Conservation (phyloP, 306 rosid genomes). For the Trichosanthes truncata region DNA sequence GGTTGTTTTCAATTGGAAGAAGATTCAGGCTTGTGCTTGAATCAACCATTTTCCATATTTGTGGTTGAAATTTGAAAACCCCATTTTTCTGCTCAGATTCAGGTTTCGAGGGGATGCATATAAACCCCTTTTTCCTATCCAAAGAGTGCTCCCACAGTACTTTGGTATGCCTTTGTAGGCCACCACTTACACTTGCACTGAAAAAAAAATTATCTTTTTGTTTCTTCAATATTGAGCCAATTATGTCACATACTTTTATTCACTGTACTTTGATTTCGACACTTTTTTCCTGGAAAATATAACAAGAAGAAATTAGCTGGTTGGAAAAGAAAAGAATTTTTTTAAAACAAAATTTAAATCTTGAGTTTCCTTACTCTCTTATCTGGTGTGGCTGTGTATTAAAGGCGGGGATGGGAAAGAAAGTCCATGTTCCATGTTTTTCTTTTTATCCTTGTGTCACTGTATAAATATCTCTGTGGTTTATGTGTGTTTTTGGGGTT, state of each 20-base stretch:
- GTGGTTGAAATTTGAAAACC: neutral
- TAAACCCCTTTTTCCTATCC: neutral
- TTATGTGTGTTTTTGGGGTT: neutral
- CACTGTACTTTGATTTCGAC: neutral
- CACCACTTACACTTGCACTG: neutral
- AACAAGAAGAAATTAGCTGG: neutral
- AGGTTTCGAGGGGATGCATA: constrained; percentile 6
- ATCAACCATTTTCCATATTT: neutral
- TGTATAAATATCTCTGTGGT: neutral
- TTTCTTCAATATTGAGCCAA: too few relatives aligned
- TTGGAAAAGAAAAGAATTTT: too few relatives aligned
- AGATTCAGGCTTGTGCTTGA: neutral
- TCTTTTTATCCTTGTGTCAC: neutral
- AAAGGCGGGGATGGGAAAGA: neutral
- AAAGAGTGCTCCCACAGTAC: neutral
- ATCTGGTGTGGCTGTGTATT: neutral
- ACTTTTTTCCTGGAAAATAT: neutral
- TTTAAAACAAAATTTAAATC: too few relatives aligned
- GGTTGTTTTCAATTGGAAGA: neutral
- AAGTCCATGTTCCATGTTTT: neutral
- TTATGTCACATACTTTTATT: neutral
- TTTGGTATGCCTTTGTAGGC: constrained; percentile 10
- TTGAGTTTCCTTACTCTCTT: too few relatives aligned
- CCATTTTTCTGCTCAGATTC: neutral
- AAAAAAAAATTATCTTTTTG: too few relatives aligned